Evolutionary conservation across 139 green algal species (phyloP), one percentile per base, ranked within the genome.

Genomic region (Bryopsis sp.): DNA sequence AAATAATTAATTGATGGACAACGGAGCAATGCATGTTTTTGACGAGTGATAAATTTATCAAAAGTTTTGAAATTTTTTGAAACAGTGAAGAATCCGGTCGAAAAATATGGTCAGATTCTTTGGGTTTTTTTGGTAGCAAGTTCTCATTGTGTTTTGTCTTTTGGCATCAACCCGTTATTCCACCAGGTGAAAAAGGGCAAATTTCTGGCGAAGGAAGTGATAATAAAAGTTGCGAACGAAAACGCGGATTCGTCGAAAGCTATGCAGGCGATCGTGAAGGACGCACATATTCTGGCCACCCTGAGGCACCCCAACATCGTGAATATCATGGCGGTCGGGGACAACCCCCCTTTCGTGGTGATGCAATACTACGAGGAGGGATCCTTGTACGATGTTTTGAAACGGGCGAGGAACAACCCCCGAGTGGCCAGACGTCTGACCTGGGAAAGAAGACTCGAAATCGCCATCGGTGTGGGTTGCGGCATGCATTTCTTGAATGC

Each of bases 291-390:
- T 22, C n/a, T 69, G 5, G 48, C 62, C 11, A 69, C 35, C n/a
- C 7, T 69, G 6, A 35, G 62, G 4, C 62, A 69, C 29, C 62
- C 62, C 6, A 69, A 69, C 62, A 57, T 69, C 39, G 62, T 69
- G 31, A 69, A 69, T 24, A 69, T 69, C n/a, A 50, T 69, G 62
- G 62, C 62, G 4, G 62, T 85, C 28, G 81, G 77, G 71, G 39
- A 82, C 50, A 68, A 86, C 64, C 82, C 80, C 28, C 82, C 82
- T 7, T 78, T 81, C 63, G 85, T 86, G 54, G 76, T 86, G 61
- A 84, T 77, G 11, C 79, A 88, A 72, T 86, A 85, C 76, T 86
- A 88, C 63, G 34, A 75, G 24, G 76, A 88, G 46, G 82, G 82
- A 46, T 80, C 68, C 24, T 74, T 88, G 35, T 88, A 79, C 70